Evolutionary conservation across 2,329 filamentous ascomycete genomes (phyloP).

Genomic region (Hypoxylon sp.): DNA sequence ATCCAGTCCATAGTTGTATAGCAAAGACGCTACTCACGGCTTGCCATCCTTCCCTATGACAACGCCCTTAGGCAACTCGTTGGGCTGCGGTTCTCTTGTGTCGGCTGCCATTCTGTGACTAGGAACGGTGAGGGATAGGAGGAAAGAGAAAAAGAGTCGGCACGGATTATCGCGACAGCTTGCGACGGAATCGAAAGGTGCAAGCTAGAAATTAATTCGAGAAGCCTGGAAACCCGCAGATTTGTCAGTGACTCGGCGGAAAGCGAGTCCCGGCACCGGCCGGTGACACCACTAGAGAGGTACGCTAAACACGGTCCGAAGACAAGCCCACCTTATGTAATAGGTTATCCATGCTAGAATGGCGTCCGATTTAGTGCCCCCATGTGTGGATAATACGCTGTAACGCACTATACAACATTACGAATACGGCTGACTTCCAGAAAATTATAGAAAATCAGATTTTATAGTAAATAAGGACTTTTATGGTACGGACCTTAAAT

Average conservation of each 20-base stretch:
- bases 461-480: too few species aligned
- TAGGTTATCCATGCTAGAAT: not conserved
- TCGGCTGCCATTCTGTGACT: slow-evolving; percentile 57
- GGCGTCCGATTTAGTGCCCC: not conserved
- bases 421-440: too few species aligned
- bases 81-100: slow-evolving; percentile 51
- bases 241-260: slow-evolving; percentile 48
- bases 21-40: slow-evolving; percentile 73
- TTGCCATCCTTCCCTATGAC: slow-evolving; percentile 86
- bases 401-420: too few species aligned
- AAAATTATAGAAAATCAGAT: too few species aligned
- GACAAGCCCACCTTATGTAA: slow-evolving; percentile 13
- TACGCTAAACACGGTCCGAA: slow-evolving; percentile 35
- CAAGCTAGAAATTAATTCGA: slow-evolving; percentile 22
- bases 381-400: not conserved
- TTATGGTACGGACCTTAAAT: too few species aligned
- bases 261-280: slow-evolving; percentile 40
- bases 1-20: not conserved
- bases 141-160: slow-evolving; percentile 21
- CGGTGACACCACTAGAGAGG: slow-evolving; percentile 39
- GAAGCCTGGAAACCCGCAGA: slow-evolving; percentile 33
- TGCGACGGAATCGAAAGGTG: slow-evolving; percentile 43
- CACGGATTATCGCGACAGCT: slow-evolving; percentile 30
- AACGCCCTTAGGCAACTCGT: slow-evolving; percentile 75
- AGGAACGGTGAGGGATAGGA: slow-evolving; percentile 17